Conservation (phyloP, 768 basidiomycete genomes). For the Suillus brevipes region DNA sequence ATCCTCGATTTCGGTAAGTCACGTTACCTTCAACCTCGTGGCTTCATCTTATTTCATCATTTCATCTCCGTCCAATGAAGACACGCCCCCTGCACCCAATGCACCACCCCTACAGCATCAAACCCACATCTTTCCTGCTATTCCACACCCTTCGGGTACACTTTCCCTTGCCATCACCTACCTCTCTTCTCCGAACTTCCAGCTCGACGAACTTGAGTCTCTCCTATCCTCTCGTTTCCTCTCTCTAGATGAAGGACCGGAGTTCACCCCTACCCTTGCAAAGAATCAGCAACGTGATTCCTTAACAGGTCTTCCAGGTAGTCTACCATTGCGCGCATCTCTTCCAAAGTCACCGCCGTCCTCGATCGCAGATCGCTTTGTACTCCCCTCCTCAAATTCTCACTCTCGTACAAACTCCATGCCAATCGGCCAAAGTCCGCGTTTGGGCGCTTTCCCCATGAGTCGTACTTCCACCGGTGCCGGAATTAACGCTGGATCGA, state of each 20-base stretch:
- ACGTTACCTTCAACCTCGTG: conserved; percentile 23
- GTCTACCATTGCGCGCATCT: conserved; percentile 41
- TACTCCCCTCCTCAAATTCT: conserved; percentile 31
- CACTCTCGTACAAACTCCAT: conserved; percentile 40
- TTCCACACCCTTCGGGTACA: conserved; percentile 68
- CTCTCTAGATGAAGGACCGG: conserved; percentile 62
- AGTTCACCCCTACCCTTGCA: conserved; percentile 71
- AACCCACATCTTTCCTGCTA: conserved; percentile 60
- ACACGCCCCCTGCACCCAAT: conserved; percentile 40
- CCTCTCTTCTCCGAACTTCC: conserved; percentile 66
- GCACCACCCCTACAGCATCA: conserved; percentile 46
- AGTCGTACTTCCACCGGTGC: conserved; percentile 35
- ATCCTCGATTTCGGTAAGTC: conserved; percentile 41
- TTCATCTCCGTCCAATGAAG: conserved; percentile 37
- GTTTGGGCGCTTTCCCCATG: conserved; percentile 35
- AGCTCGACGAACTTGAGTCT: conserved; percentile 75
- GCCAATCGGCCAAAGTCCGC: conserved; percentile 37
- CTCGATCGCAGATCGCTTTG: conserved; percentile 46
- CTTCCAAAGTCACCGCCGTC: conserved; percentile 48
- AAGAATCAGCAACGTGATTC: conserved; percentile 65
- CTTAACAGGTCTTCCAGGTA: conserved; percentile 42
- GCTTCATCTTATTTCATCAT: conserved; percentile 11
- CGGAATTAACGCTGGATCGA: conserved; percentile 31
- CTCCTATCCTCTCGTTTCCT: conserved; percentile 73
- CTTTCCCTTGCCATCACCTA: conserved; percentile 65